A percentile compares a stretch with the other conserved stretches of the same genome.
These are phyloP conservation scores for Penicillium cinerascens DNA, from an alignment of 495 filamentous ascomycete species.

Conservation along the genomic window DNA sequence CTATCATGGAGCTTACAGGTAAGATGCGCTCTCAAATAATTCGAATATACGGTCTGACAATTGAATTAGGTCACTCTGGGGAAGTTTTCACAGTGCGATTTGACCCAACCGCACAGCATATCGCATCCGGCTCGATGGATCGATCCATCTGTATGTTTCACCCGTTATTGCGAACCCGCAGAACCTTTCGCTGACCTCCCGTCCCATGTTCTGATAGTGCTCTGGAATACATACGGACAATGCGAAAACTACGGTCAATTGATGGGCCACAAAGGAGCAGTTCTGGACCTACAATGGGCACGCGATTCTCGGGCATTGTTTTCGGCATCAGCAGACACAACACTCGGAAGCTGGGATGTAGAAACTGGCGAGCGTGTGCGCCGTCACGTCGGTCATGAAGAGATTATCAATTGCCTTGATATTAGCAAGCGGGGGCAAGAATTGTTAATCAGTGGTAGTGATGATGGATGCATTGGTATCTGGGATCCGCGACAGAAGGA, in stretches of 20 bases:
- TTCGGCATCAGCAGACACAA: slow-evolving; percentile 89
- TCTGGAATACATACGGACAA: slow-evolving; percentile 88
- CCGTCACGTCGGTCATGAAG: slow-evolving; percentile 88
- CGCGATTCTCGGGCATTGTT: slow-evolving; percentile 88
- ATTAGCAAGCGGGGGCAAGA: slow-evolving; percentile 86
- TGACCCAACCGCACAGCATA: slow-evolving; percentile 78
- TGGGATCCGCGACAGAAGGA: slow-evolving; percentile 96
- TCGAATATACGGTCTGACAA: slow-evolving; percentile 5
- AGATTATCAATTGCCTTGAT: slow-evolving; percentile 87
- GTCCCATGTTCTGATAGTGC: slow-evolving; percentile 49
- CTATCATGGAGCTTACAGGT: slow-evolving; percentile 91
- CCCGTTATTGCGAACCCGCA: background rate
- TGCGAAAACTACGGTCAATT: slow-evolving; percentile 91
- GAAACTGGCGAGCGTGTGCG: slow-evolving; percentile 85
- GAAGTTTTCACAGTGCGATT: slow-evolving; percentile 93
- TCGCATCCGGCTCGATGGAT: slow-evolving; percentile 96
- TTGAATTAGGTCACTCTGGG: slow-evolving; percentile 56
- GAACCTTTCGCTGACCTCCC: slow-evolving; percentile 1
- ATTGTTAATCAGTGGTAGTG: slow-evolving; percentile 79
- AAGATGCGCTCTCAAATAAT: slow-evolving; percentile 25
- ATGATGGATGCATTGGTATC: slow-evolving; percentile 91
- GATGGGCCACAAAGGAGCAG: slow-evolving; percentile 81
- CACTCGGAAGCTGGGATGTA: slow-evolving; percentile 90
- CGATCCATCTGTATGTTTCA: slow-evolving; percentile 73
- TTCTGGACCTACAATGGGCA: slow-evolving; percentile 94